A percentile compares a stretch with the other conserved stretches of the same genome.
Evolutionary conservation across 768 basidiomycete genomes (phyloP).

Genomic region (Gyrodon lividus): DNA sequence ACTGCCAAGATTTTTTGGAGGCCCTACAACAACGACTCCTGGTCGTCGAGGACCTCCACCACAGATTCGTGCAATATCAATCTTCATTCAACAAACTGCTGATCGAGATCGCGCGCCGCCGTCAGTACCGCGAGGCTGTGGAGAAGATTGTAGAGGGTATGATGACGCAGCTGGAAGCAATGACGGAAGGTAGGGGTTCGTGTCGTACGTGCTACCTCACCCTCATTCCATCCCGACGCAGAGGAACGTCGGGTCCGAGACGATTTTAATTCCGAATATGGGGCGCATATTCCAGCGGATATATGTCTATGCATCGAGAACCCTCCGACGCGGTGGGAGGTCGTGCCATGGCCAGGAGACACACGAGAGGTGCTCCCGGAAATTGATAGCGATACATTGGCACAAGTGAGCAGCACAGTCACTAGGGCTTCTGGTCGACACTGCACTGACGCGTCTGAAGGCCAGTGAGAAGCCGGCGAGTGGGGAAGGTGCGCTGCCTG

Average conservation of each 20-base stretch:
- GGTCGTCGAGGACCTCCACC: constrained; percentile 61
- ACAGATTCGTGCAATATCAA: constrained; percentile 67
- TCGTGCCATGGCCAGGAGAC: constrained; percentile 58
- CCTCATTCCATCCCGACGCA: constrained; percentile 27
- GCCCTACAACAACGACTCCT: constrained; percentile 60
- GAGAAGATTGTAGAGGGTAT: constrained; percentile 66
- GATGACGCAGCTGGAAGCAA: constrained; percentile 59
- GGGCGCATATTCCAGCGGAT: constrained; percentile 72
- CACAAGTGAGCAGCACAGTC: constrained; percentile 42
- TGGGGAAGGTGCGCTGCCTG: constrained; percentile 15
- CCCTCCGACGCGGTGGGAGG: constrained; percentile 70
- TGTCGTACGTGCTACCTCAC: background rate
- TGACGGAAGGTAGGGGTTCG: constrained; percentile 57
- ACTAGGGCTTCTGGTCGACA: background rate
- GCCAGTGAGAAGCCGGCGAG: constrained; percentile 26
- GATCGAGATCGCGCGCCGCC: constrained; percentile 67
- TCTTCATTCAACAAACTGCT: constrained; percentile 72
- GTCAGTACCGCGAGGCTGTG: constrained; percentile 62
- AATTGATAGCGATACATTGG: constrained; percentile 57
- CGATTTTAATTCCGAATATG: constrained; percentile 72
- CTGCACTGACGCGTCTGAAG: constrained; percentile 16
- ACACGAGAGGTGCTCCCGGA: constrained; percentile 57
- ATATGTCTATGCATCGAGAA: constrained; percentile 77
- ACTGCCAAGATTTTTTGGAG: constrained; percentile 53
- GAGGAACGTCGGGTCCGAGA: constrained; percentile 67